A percentile compares a stretch with the other conserved stretches of the same genome.
These are phyloP conservation scores for Trametes cinnabarina DNA, from an alignment of 768 basidiomycete species.

Conservation along the genomic window DNA sequence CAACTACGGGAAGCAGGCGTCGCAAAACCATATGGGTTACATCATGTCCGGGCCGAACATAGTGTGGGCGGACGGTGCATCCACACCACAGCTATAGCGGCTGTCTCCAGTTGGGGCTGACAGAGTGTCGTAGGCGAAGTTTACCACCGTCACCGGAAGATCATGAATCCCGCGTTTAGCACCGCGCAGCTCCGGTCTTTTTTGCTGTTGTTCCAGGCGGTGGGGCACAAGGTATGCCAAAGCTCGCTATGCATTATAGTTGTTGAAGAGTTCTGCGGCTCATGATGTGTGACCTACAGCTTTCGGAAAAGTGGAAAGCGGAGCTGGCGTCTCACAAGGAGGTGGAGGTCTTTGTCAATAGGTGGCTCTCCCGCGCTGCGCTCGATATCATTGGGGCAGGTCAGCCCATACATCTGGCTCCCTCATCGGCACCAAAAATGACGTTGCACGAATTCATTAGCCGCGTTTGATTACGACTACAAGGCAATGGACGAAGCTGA, in stretches of 20 bases:
- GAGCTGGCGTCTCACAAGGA: not conserved
- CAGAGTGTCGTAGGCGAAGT: too few relatives aligned
- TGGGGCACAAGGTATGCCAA: slow-evolving; percentile 15
- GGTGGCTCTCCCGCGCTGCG: slow-evolving; percentile 21
- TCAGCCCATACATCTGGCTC: not conserved
- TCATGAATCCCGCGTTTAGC: slow-evolving; percentile 23
- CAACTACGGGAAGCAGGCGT: slow-evolving; percentile 20
- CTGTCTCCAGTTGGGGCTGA: too few relatives aligned
- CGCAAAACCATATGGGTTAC: not conserved
- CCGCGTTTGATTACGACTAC: slow-evolving; percentile 24
- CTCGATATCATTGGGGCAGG: slow-evolving; percentile 26
- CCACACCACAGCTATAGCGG: too few relatives aligned
- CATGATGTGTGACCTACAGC: too few relatives aligned
- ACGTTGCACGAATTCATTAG: not conserved
- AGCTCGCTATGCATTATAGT: too few relatives aligned
- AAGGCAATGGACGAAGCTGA: slow-evolving; percentile 13
- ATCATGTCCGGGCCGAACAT: slow-evolving; percentile 5
- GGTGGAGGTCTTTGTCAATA: slow-evolving; percentile 1
- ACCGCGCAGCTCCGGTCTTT: slow-evolving; percentile 19
- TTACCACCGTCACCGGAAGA: slow-evolving; percentile 22
- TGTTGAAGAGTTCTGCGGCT: too few relatives aligned
- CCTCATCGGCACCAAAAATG: not conserved
- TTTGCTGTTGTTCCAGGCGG: slow-evolving; percentile 20
- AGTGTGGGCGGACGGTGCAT: not conserved
- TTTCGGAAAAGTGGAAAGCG: slow-evolving; percentile 24